These are phyloP conservation scores for Epichloe hybrida DNA, from an alignment of 2,329 filamentous ascomycete genomes.

Conservation along the genomic window DNA sequence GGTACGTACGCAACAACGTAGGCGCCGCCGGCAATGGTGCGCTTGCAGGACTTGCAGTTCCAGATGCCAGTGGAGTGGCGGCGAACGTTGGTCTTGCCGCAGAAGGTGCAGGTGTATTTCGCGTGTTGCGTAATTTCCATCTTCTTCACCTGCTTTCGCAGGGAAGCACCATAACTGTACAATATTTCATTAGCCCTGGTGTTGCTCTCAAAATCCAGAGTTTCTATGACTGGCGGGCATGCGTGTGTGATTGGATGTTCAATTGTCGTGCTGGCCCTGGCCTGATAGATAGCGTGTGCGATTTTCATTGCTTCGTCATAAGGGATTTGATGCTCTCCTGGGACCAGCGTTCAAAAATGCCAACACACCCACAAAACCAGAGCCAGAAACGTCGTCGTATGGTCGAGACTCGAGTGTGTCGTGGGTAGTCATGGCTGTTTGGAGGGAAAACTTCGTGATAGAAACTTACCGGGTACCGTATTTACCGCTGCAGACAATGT, in stretches of 20 bases:
- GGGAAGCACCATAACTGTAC: slow-evolving; percentile 91
- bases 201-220: neutral
- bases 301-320: neutral
- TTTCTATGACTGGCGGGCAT: neutral
- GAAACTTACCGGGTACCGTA: slow-evolving; percentile 81
- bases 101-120: slow-evolving; percentile 96
- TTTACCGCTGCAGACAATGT: slow-evolving; percentile 45
- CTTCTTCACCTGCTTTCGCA: slow-evolving; percentile 96
- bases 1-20: slow-evolving; percentile 87
- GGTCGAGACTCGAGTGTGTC: slow-evolving; percentile 1
- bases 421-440: neutral
- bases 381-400: neutral
- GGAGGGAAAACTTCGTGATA: neutral
- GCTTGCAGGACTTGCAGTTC: slow-evolving; percentile 92
- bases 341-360: neutral
- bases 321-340: neutral
- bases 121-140: slow-evolving; percentile 99
- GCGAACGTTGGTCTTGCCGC: slow-evolving; percentile 91
- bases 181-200: neutral
- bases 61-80: slow-evolving; percentile 88
- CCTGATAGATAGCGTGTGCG: neutral
- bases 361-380: neutral
- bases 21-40: slow-evolving; percentile 63
- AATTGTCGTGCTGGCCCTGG: neutral
- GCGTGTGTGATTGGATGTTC: neutral